A percentile compares a stretch with the other conserved stretches of the same genome.
Conservation (phyloP, 2,329 filamentous ascomycete genomes). For the Colletotrichum gloeosporioides region DNA sequence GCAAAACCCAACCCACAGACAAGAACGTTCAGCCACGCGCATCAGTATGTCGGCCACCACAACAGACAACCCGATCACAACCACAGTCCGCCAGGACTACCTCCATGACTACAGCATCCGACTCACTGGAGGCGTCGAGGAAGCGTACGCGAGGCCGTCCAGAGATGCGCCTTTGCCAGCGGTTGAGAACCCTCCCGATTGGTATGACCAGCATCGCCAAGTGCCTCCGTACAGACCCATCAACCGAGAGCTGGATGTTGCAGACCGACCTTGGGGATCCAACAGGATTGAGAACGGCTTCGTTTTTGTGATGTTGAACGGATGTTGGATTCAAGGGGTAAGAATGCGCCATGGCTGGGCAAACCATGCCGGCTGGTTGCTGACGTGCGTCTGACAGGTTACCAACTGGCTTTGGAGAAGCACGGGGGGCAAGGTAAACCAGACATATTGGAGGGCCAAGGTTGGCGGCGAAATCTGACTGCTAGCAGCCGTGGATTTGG, state of each 20-base stretch:
- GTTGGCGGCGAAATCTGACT: constrained; percentile 58
- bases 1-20: not conserved
- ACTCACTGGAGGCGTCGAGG: constrained; percentile 14
- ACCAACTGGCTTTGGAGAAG: constrained; percentile 15
- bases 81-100: constrained; percentile 1
- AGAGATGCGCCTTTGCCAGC: constrained; percentile 1
- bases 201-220: constrained; percentile 25
- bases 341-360: not conserved
- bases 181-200: constrained; percentile 21
- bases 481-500: not conserved
- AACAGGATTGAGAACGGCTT: constrained; percentile 24
- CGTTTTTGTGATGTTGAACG: constrained; percentile 28
- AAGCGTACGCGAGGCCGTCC: constrained; percentile 9
- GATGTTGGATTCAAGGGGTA: constrained; percentile 21
- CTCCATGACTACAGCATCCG: constrained; percentile 18
- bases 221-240: constrained; percentile 28
- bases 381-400: not conserved
- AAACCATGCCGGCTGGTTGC: not conserved
- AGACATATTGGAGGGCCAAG: constrained; percentile 53
- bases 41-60: constrained; percentile 7
- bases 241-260: constrained; percentile 23
- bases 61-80: constrained; percentile 8
- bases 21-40: not conserved
- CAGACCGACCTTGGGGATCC: constrained; percentile 22
- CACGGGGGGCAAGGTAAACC: constrained; percentile 41